phyloP scores from a whole-genome alignment of 139 green algal species.

The Yamagishiella unicocca region DNA sequence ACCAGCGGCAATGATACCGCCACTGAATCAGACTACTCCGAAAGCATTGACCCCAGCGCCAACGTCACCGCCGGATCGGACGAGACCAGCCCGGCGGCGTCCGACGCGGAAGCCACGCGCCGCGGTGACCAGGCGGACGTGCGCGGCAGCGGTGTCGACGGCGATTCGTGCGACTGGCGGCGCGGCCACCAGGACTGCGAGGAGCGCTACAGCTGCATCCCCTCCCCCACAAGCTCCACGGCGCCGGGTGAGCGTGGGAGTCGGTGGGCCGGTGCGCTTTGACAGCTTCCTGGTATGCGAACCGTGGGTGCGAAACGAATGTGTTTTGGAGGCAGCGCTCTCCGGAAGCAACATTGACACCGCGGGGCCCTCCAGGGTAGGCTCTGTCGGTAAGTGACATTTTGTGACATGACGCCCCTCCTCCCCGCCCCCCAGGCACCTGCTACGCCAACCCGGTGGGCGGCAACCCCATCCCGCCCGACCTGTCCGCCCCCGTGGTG shows the following conservation, averaged over 20 bases:
- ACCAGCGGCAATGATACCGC: background rate
- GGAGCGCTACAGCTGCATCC: conserved; percentile 1
- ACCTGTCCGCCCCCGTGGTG: conserved; percentile 14
- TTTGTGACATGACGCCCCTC: too few relatives aligned
- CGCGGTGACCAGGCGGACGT: too few relatives aligned
- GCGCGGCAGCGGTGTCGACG: background rate
- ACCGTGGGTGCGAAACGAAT: too few relatives aligned
- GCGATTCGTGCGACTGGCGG: conserved; percentile 8
- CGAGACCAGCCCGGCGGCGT: background rate
- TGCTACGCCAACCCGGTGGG: conserved; percentile 25
- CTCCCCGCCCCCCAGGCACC: background rate
- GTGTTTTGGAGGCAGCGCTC: too few relatives aligned
- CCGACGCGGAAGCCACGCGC: background rate
- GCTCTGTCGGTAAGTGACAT: background rate
- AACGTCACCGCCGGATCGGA: background rate
- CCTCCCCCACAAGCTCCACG: background rate
- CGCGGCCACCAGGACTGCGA: background rate
- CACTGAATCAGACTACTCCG: background rate
- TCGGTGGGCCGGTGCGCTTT: too few relatives aligned
- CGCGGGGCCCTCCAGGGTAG: background rate
- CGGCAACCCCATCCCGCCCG: conserved; percentile 32
- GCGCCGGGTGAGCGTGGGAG: background rate
- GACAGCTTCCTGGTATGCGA: too few relatives aligned
- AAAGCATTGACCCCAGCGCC: too few relatives aligned
- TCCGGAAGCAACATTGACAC: too few relatives aligned